Conservation (phyloP, 2,329 filamentous ascomycete species). For the Pseudogymnoascus sp. region DNA sequence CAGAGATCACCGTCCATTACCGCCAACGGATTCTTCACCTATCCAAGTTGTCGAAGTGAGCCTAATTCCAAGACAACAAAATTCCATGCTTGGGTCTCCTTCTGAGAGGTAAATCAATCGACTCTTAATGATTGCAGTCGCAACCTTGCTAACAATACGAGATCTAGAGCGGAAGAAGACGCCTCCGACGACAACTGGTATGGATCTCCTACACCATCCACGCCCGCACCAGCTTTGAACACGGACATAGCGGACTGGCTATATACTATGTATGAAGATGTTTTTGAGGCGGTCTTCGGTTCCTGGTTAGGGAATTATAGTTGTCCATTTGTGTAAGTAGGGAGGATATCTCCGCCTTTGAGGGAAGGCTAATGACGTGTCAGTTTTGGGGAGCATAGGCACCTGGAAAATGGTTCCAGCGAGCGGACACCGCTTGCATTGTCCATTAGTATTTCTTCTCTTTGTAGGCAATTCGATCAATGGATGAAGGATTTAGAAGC, state of each 20-base stretch:
- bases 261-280: background rate
- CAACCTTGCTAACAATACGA: background rate
- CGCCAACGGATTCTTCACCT: background rate
- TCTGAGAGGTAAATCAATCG: background rate
- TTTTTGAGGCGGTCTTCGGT: slow-evolving; percentile 34
- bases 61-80: background rate
- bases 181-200: background rate
- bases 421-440: slow-evolving; percentile 11
- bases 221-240: background rate
- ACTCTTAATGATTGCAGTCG: background rate
- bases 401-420: background rate
- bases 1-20: background rate
- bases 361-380: background rate
- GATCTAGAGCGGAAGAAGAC: background rate
- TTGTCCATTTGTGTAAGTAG: slow-evolving; percentile 34
- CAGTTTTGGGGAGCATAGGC: background rate
- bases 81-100: background rate
- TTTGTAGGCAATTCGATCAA: slow-evolving; percentile 24
- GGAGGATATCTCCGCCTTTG: background rate
- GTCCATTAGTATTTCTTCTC: background rate
- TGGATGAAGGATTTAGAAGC: slow-evolving; percentile 27
- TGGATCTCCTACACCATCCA: background rate
- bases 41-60: background rate
- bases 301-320: slow-evolving; percentile 36
- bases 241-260: background rate